Evolutionary conservation across 2,329 filamentous ascomycete genomes (phyloP).

Genomic region (Calonectria naviculata): DNA sequence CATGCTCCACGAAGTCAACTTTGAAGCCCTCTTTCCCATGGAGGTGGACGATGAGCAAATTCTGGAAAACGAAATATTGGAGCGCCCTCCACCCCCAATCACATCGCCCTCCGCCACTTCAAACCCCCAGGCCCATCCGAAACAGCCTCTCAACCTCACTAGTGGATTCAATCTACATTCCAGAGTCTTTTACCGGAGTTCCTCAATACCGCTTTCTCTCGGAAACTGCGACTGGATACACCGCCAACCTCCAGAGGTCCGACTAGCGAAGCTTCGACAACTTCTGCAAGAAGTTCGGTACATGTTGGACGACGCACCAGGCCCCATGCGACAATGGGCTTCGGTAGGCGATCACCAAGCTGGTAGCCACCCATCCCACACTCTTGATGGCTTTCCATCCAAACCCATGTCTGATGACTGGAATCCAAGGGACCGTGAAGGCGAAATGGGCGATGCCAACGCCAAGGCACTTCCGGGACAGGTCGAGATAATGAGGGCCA

Average conservation of each 20-base stretch:
- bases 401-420: background rate
- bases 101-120: constrained; percentile 13
- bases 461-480: constrained; percentile 23
- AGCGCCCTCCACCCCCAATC: constrained; percentile 12
- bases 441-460: constrained; percentile 4
- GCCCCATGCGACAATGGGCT: constrained; percentile 24
- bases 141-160: constrained; percentile 32
- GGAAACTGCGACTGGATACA: constrained; percentile 24
- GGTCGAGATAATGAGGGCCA: constrained; percentile 44
- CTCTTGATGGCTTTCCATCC: background rate
- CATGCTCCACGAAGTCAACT: constrained; percentile 42
- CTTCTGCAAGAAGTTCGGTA: constrained; percentile 44
- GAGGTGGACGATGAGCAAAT: constrained; percentile 47
- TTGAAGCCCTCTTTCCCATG: constrained; percentile 45
- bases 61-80: constrained; percentile 29
- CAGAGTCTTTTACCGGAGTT: constrained; percentile 38
- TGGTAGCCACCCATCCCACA: background rate
- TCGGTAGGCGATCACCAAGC: background rate
- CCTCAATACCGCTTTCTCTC: constrained; percentile 27
- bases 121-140: background rate
- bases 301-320: constrained; percentile 42
- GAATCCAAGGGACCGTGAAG: background rate
- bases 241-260: constrained; percentile 14
- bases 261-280: constrained; percentile 31
- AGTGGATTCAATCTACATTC: constrained; percentile 44